Conservation (phyloP, 805 yeast genomes). For the Suhomyces sp. region DNA sequence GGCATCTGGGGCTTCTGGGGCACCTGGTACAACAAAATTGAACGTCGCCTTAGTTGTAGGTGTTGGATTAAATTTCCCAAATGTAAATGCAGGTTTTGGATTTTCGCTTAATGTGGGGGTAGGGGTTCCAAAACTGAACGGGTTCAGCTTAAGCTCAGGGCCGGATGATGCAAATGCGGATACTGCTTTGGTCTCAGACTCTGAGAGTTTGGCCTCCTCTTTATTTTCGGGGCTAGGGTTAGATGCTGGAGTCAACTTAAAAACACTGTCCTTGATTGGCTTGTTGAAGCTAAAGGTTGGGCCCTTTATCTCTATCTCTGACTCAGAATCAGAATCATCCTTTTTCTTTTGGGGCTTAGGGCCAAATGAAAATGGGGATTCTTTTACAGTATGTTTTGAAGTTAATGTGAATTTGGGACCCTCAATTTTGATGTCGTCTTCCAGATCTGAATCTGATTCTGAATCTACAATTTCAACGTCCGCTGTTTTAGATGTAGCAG, state of each 20-base stretch:
- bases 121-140: conserved; percentile 3
- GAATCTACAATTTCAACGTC: conserved; percentile 1
- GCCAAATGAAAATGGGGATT: conserved; percentile 39
- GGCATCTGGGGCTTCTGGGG: neutral
- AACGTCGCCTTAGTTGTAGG: neutral
- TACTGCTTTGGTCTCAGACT: conserved; percentile 12
- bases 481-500: conserved; percentile 1
- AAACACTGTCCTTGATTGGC: conserved; percentile 35
- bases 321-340: conserved; percentile 48
- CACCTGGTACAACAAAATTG: neutral
- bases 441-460: conserved; percentile 24
- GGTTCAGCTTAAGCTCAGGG: conserved; percentile 2
- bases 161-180: conserved; percentile 19
- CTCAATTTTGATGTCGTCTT: conserved; percentile 27
- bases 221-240: neutral
- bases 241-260: conserved; percentile 14
- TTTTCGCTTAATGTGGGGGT: too few relatives aligned
- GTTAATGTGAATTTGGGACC: conserved; percentile 39
- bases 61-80: neutral
- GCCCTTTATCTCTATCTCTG: conserved; percentile 68
- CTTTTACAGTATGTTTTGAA: conserved; percentile 28
- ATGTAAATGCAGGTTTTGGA: conserved; percentile 21
- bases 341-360: conserved; percentile 26
- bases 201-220: conserved; percentile 2
- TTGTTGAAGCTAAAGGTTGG: conserved; percentile 57